phyloP scores from a whole-genome alignment of 1,284 basidiomycete genomes.

The Ceratobasidium sp. region DNA sequence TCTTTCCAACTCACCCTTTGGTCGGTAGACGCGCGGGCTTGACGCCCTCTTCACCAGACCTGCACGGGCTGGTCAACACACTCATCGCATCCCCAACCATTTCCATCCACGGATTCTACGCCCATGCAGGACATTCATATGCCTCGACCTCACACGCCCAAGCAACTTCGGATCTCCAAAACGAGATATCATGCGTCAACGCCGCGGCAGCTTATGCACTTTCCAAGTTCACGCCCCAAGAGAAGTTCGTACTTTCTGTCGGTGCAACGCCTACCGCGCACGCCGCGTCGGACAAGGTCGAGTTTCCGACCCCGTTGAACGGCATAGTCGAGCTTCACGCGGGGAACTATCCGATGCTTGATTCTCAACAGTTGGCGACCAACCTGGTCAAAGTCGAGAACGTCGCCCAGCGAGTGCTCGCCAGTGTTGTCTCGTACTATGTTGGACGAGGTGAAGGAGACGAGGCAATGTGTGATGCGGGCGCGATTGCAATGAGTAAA shows the following conservation, averaged over 20 bases:
- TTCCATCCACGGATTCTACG: constrained; percentile 82
- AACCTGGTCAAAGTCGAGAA: constrained; percentile 62
- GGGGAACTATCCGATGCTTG: constrained; percentile 84
- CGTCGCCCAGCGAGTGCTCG: constrained; percentile 73
- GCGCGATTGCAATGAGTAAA: constrained; percentile 84
- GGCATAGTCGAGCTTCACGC: constrained; percentile 78
- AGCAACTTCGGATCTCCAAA: constrained; percentile 69
- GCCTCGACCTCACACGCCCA: constrained; percentile 68
- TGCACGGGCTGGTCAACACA: constrained; percentile 63
- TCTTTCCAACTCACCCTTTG: not conserved
- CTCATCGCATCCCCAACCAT: constrained; percentile 63
- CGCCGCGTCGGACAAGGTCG: constrained; percentile 60
- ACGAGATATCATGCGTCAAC: constrained; percentile 78
- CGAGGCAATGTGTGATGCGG: constrained; percentile 82
- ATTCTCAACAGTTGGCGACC: constrained; percentile 84
- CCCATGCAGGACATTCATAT: constrained; percentile 80
- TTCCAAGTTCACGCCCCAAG: constrained; percentile 47
- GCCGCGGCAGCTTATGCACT: constrained; percentile 67
- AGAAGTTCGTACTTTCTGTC: constrained; percentile 73
- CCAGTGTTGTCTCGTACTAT: constrained; percentile 80
- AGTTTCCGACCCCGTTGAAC: constrained; percentile 54
- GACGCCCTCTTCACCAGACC: constrained; percentile 59
- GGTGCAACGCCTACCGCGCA: constrained; percentile 89
- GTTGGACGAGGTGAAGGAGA: constrained; percentile 69
- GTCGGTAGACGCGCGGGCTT: constrained; percentile 78